A percentile compares a stretch with the other conserved stretches of the same genome.
phyloP scores from a whole-genome alignment of 2,329 filamentous ascomycete genomes.

The Sclerotinia nivalis region DNA sequence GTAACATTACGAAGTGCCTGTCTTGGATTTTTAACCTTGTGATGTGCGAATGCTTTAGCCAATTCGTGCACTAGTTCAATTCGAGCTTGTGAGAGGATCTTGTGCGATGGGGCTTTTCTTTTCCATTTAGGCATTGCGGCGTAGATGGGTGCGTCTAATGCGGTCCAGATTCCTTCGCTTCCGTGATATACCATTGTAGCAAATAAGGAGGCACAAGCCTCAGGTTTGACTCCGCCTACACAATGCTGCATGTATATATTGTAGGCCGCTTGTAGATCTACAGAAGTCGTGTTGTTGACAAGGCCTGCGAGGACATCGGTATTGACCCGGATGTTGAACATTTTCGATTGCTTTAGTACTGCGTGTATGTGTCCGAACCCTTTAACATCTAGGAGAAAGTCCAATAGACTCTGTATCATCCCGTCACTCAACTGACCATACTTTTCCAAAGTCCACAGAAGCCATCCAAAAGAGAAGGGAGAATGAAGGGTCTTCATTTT shows the following conservation, averaged over 20 bases:
- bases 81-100: conserved; percentile 26
- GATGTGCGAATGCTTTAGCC: conserved; percentile 36
- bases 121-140: conserved; percentile 11
- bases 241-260: conserved; percentile 20
- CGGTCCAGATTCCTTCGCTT: conserved; percentile 30
- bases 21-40: conserved; percentile 23
- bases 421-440: conserved; percentile 22
- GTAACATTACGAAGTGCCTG: conserved; percentile 36
- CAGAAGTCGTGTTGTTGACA: not conserved
- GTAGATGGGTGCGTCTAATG: conserved; percentile 29
- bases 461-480: not conserved
- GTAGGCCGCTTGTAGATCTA: conserved; percentile 5
- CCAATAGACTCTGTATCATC: conserved; percentile 25
- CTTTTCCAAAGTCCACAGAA: conserved; percentile 11
- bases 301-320: not conserved
- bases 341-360: conserved; percentile 6
- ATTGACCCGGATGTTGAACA: not conserved
- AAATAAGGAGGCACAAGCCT: conserved; percentile 29
- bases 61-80: conserved; percentile 33
- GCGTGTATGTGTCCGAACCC: not conserved
- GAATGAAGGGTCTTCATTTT: not conserved
- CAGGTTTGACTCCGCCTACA: conserved; percentile 22
- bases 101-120: conserved; percentile 7
- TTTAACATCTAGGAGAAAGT: conserved; percentile 6
- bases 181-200: conserved; percentile 31